Base-by-base conservation (phyloP, 1,139 yeast species). In the Geotrichum histeridarum region DNA sequence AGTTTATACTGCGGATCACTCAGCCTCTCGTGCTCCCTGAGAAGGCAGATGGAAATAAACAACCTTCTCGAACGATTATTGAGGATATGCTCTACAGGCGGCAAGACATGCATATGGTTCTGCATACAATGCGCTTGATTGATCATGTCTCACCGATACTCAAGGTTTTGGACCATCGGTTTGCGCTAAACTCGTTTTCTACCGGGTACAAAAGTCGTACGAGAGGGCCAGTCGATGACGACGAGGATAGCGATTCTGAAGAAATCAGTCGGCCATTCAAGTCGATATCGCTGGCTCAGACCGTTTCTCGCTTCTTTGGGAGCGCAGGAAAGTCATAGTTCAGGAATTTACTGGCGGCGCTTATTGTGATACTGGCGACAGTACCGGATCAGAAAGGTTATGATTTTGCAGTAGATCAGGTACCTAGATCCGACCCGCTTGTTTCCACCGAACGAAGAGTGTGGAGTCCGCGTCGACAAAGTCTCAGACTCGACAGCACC, bases 71-170 rank as follows among this genome's bases (percentile, higher is more conserved):
- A 32, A 46, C 42, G 42, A 44, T 53, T 14, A 15, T 48, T 8
- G 42, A 35, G n/a, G 52, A 53, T 32, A 53, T 53, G 18, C 32
- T 53, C 9, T 53, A 42, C 31, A 41, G 55, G 18, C 35, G 55
- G 12, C 22, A 48, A 9, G 55, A 53, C 36, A 53, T 53, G 55
- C 51, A 53, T 42, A 32, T 27, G 22, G 22, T 53, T 14, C 39
- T 53, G 35, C 50, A 53, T 17, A 48, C 50, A 8, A 22, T 53
- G 15, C 39, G 47, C 32, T 9, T 53, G 8, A 48, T 53, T 22
- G 52, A 53, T 33, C 11, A 14, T 17, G 38, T 43, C 11, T 14
- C 50, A 12, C 42, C 48, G 11, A 30, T 33, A 8, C 42, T 53
- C 4, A 53, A 48, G 31, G 42, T 53, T 4, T 17, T 53, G 8